Base-by-base conservation (phyloP, 805 yeast genomes). In the Blastobotrys americana region DNA sequence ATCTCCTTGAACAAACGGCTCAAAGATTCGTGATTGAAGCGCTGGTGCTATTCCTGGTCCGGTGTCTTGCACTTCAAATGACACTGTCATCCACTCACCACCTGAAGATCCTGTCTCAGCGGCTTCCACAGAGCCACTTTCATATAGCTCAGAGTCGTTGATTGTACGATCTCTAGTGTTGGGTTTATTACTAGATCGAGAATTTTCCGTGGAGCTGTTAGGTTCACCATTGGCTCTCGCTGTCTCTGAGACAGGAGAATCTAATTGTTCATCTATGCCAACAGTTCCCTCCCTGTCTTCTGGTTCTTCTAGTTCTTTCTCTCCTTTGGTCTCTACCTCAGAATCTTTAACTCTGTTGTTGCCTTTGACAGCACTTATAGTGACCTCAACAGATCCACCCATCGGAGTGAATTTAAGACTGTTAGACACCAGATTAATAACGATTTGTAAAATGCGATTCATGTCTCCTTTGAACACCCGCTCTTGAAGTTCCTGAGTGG, bases 1-100 rank as follows among this genome's bases (percentile, higher is more conserved):
- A 57, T 90, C 97, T 41, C 97, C 97, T 65, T 90, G 98, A 17
- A 87, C 86, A 67, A 90, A 90, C 1, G 96, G 96, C 58, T 90
- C 96, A 64, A 90, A 90, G 1, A 90, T 90, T 47, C 83, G 78
- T 36, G 81, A 82, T 57, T 87, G 95, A 43, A 86, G 66, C 0
- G 79, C 76, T 19, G 81, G 78, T 34, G 84, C 88, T 39, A 90
- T 89, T 46, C 98, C 98, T 1, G 95, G 85, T 4, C 98, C 97
- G 0, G 93, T 84, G 59, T 90, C 98, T 23, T 72, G 72, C 8
- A 93, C 95, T 47, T 78, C 80, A 37, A 90, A 73, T 55, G 34
- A 17, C 16, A 42, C 39, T 9, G 34, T 15, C 16, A 42, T 22
- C 16, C 20, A 22, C 10, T 42, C 44, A 17, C 22, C 15, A 25